Evolutionary conservation across 169 alveolate genomes (phyloP), one percentile per base, ranked within the genome.

Genomic region (Plasmodium knowlesi): DNA sequence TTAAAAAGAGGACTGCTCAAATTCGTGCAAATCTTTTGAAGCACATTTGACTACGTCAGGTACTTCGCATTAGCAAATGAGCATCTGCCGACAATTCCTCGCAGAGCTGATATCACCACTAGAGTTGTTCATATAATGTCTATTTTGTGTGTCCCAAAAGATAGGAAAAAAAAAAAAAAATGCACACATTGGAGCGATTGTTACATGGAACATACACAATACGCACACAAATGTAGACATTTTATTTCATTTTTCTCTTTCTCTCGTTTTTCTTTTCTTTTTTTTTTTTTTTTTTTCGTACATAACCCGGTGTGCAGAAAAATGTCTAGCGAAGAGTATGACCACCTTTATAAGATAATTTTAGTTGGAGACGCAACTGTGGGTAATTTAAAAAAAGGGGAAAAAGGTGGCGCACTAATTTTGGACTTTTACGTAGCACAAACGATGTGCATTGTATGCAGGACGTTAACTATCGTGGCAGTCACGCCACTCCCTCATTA

Each of bases 281-380:
- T 39, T 34, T 78, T 34, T 53, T 30, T 83, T 84, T 84, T 84
- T 84, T 25, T 84, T 34, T 46, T 37, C 54, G 25, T 84, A 32
- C 73, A 12, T 57, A 57, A 0, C 30, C 73, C 73, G 1, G 12
- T 22, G 22, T 22, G 73, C 73, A 84, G 84, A 84, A 93, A 93
- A 93, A 96, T 96, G 97, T 94, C 96, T 53, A 95, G 95, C 92
- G 98, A 97, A 92, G 98, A 96, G 16, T 97, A 97, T 93, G 98
- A 97, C 74, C 98, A 96, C 86, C 96, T 98, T 25, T 96, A 95
- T 90, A 97, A 97, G 96, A 98, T 99, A 91, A 98, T 98, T 53
- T 96, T 99, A 78, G 99, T 98, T 0, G 99, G 99, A 30, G 99
- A 98, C 84, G 99, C 99, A 54, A 98, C 99, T 34, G 99, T 98